Percentiles rank a stretch among this genome's conserved stretches.
Conservation (phyloP, 148 eudicot genomes). For the Suaeda aralocaspica region DNA sequence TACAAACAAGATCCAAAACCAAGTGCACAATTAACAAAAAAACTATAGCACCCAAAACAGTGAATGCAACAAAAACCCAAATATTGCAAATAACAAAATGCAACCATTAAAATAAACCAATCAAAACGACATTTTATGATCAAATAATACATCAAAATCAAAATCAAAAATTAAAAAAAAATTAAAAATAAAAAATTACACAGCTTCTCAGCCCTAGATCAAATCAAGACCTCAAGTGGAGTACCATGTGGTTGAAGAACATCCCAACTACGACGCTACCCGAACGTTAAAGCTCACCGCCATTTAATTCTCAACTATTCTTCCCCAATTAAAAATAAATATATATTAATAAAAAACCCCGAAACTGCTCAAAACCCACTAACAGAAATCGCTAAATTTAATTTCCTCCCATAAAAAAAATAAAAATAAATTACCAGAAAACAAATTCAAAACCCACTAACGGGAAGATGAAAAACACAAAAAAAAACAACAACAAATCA, state of each 20-base stretch:
- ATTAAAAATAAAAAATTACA: slow-evolving; percentile 5
- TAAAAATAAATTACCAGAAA: neutral
- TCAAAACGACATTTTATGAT: neutral
- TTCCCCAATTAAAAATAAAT: neutral
- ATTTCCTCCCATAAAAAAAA: slow-evolving; percentile 6
- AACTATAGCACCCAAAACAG: neutral
- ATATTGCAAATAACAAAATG: neutral
- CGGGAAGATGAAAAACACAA: slow-evolving; percentile 15
- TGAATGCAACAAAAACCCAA: neutral
- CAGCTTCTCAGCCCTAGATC: slow-evolving; percentile 67
- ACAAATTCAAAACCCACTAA: slow-evolving; percentile 16
- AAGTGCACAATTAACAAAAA: neutral
- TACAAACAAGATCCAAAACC: too few species aligned
- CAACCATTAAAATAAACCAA: slow-evolving; percentile 1
- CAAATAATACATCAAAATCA: neutral
- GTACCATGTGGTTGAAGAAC: slow-evolving; percentile 80
- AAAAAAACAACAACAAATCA: neutral
- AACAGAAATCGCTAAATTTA: slow-evolving; percentile 17
- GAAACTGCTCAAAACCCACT: slow-evolving; percentile 7
- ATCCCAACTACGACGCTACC: slow-evolving; percentile 81
- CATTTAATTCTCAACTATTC: slow-evolving; percentile 29
- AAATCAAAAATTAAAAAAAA: neutral
- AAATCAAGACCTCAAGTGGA: slow-evolving; percentile 53
- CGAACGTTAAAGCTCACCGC: slow-evolving; percentile 49
- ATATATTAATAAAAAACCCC: neutral